Evolutionary conservation across 1,284 basidiomycete species (phyloP), one percentile per base, ranked within the genome.

Genomic region (Ustilago curta): DNA sequence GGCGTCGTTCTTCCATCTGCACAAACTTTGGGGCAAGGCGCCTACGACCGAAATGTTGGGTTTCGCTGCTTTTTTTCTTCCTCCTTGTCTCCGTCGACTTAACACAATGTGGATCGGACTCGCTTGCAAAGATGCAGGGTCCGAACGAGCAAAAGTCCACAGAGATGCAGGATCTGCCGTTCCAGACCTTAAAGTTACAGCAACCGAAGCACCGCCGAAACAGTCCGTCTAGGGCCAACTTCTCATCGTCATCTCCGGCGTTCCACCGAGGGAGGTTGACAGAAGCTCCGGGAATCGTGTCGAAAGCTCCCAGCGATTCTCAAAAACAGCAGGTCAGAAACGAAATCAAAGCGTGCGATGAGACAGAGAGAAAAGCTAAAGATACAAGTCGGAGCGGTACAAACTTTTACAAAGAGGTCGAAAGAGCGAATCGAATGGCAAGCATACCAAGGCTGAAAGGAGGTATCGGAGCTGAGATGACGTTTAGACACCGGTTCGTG

Each of bases 401-500:
- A 71, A 9, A 81, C 40, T 25, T 77, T 70, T 43, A 57, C 55
- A 57, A 57, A 5, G n/a, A 25, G 21, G 18, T 12, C 11, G 37
- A 12, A 50, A 27, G n/a, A 31, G 11, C 12, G 7, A 18, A 40
- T 32, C 31, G 31, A 32, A 32, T 12, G 21, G 40, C 4, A 19
- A 21, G 19, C 40, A 8, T 8, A 16, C 18, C 12, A 3, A 8
- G 19, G 19, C 32, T 27, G 4, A 21, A 8, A 18, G 12, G 7
- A 32, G 4, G 19, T 19, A 8, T 32, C 39, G 18, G 19, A 29
- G 42, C 27, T 14, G 25, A 16, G 35, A 35, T 31, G 11, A 21
- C 9, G 2, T 8, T 63, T 29, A 84, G 19, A 84, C 83, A 55
- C 83, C 83, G 7, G 83, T 84, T 12, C 83, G 67, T 14, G 83